These are phyloP conservation scores for Citrus australasica DNA, from an alignment of 345 rosid genomes.

Conservation along the genomic window DNA sequence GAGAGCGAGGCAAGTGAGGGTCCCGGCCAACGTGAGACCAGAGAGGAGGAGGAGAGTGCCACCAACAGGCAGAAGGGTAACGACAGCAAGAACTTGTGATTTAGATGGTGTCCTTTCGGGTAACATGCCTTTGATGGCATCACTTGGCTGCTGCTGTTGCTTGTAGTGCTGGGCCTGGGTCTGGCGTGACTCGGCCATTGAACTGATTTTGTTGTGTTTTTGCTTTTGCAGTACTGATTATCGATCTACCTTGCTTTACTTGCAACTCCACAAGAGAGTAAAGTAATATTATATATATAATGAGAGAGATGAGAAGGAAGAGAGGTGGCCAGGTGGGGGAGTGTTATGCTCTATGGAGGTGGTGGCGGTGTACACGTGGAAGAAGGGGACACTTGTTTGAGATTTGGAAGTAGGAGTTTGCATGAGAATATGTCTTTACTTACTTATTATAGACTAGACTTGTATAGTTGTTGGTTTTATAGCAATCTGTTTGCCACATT, in stretches of 20 bases:
- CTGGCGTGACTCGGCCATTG: conserved; percentile 18
- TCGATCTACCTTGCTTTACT: no score
- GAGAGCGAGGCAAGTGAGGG: conserved; percentile 31
- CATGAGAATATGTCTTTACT: not conserved
- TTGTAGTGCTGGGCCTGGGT: not conserved
- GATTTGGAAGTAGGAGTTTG: not conserved
- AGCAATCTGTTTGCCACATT: not conserved
- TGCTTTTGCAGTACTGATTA: no score
- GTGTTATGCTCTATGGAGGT: not conserved
- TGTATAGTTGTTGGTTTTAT: not conserved
- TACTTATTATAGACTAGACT: no score
- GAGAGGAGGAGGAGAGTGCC: conserved; percentile 33
- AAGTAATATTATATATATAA: no score
- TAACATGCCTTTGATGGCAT: not conserved
- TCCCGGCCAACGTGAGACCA: conserved; percentile 29
- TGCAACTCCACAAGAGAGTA: no score
- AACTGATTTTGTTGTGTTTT: not conserved
- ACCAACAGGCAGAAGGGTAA: conserved; percentile 32
- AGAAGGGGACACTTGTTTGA: conserved; percentile 17
- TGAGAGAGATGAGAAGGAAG: not conserved
- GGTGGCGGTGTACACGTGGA: conserved; percentile 20
- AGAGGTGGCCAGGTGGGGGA: not conserved
- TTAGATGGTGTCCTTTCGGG: conserved; percentile 23
- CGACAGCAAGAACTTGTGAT: conserved; percentile 22
- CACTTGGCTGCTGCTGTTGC: not conserved